These are phyloP conservation scores for Chimonanthus praecox DNA, from an alignment of 164 flowering plant species.

Conservation along the genomic window DNA sequence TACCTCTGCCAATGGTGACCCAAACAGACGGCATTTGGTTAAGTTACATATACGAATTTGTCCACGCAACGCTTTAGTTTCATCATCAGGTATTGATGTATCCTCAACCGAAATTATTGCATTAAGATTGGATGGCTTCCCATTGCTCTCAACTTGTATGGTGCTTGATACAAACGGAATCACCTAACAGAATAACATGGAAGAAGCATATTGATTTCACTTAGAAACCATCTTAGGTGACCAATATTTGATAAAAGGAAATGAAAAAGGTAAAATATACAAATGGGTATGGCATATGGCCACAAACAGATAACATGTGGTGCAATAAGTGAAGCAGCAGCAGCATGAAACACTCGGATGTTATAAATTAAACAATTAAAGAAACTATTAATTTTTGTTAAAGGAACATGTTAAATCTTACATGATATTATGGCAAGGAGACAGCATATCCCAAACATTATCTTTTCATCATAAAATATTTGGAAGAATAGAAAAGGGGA, in stretches of 20 bases:
- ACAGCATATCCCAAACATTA: not conserved
- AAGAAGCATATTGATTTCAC: not conserved
- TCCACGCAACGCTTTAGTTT: constrained; percentile 25
- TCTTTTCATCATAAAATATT: not conserved
- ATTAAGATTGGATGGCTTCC: constrained; percentile 32
- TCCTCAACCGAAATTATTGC: constrained; percentile 67
- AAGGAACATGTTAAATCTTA: too few relatives aligned
- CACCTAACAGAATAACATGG: constrained; percentile 44
- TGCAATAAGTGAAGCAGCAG: too few relatives aligned
- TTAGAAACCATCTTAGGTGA: not conserved
- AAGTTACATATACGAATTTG: constrained; percentile 66
- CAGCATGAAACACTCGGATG: not conserved
- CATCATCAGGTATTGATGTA: constrained; percentile 12
- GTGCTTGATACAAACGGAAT: constrained; percentile 48
- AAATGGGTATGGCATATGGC: too few relatives aligned
- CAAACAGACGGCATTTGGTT: constrained; percentile 41
- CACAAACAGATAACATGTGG: too few relatives aligned
- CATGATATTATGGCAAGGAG: not conserved
- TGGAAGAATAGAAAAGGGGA: not conserved
- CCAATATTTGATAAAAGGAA: not conserved
- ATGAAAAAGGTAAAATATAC: too few relatives aligned
- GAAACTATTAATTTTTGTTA: not conserved
- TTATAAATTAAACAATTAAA: not conserved
- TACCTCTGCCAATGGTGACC: constrained; percentile 69
- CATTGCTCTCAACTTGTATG: constrained; percentile 19